Evolutionary conservation across 495 filamentous ascomycete genomes (phyloP).

Genomic region (Bombardia bombarda): DNA sequence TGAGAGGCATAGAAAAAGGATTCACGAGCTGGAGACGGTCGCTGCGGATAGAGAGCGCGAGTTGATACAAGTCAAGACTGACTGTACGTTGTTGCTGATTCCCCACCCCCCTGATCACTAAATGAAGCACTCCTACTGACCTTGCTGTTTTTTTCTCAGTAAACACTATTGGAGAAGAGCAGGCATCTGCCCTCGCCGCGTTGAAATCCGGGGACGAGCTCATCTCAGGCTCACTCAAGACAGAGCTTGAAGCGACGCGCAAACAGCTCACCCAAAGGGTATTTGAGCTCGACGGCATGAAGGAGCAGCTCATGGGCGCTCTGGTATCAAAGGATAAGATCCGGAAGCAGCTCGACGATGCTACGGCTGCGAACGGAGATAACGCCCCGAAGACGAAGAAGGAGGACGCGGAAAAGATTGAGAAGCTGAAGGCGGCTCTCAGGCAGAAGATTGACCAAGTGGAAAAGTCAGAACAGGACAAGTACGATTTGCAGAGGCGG

Average conservation of each 20-base stretch:
- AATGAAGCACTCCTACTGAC: too few relatives aligned
- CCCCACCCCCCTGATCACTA: too few relatives aligned
- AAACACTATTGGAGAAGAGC: slow-evolving; percentile 38
- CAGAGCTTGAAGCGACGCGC: slow-evolving; percentile 41
- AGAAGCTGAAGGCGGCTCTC: slow-evolving; percentile 39
- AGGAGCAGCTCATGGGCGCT: slow-evolving; percentile 41
- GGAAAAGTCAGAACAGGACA: slow-evolving; percentile 41
- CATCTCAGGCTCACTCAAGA: slow-evolving; percentile 41
- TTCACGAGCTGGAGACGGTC: slow-evolving; percentile 36
- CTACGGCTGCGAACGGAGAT: slow-evolving; percentile 8
- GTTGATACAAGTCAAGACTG: slow-evolving; percentile 29
- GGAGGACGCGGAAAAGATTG: slow-evolving; percentile 42
- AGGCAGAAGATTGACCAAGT: slow-evolving; percentile 44
- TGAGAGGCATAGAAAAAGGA: slow-evolving; percentile 28
- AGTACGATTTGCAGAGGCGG: slow-evolving; percentile 37
- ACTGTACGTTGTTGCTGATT: slow-evolving; percentile 31
- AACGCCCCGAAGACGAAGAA: slow-evolving; percentile 28
- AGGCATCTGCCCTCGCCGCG: slow-evolving; percentile 37
- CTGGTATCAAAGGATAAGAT: slow-evolving; percentile 48
- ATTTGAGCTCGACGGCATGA: slow-evolving; percentile 41
- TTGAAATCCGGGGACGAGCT: slow-evolving; percentile 46
- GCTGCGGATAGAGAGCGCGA: slow-evolving; percentile 39
- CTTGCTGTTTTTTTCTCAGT: slow-evolving; percentile 33
- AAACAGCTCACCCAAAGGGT: slow-evolving; percentile 29
- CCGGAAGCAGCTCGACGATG: slow-evolving; percentile 40